Conservation (phyloP, 345 rosid genomes). For the Kandelia obovata region DNA sequence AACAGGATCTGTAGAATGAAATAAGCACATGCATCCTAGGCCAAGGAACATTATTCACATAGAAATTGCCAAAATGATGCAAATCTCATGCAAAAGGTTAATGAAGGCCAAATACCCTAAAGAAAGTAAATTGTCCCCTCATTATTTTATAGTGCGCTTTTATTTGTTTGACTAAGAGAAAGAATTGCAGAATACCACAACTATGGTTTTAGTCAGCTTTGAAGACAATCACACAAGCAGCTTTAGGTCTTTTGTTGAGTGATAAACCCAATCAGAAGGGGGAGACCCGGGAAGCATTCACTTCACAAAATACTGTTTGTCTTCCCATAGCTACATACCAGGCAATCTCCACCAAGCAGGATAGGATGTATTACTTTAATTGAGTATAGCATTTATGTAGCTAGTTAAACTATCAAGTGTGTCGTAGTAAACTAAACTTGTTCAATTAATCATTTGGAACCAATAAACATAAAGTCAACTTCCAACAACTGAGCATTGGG, state of each 20-base stretch:
- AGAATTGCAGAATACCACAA: not conserved
- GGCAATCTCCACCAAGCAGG: no score
- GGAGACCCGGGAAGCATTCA: not conserved
- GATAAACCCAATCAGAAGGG: no score
- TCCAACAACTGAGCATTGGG: not conserved
- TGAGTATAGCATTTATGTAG: not conserved
- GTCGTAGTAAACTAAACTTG: not conserved
- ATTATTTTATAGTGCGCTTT: not conserved
- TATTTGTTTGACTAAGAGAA: not conserved
- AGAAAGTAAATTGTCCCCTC: not conserved
- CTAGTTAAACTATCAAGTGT: not conserved
- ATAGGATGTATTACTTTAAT: not conserved
- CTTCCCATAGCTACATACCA: not conserved
- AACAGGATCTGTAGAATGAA: not conserved
- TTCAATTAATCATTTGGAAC: not conserved
- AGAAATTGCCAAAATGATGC: not conserved
- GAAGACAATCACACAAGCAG: no score
- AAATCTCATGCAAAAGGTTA: not conserved
- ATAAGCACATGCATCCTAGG: not conserved
- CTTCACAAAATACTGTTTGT: not conserved
- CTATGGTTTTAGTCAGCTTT: not conserved
- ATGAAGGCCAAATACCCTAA: not conserved
- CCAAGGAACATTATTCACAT: not conserved
- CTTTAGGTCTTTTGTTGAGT: no score
- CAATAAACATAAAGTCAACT: conserved; percentile 1